Evolutionary conservation across 148 eudicot genomes (phyloP), one percentile per base, ranked within the genome.

Genomic region (Limonium bicolor): DNA sequence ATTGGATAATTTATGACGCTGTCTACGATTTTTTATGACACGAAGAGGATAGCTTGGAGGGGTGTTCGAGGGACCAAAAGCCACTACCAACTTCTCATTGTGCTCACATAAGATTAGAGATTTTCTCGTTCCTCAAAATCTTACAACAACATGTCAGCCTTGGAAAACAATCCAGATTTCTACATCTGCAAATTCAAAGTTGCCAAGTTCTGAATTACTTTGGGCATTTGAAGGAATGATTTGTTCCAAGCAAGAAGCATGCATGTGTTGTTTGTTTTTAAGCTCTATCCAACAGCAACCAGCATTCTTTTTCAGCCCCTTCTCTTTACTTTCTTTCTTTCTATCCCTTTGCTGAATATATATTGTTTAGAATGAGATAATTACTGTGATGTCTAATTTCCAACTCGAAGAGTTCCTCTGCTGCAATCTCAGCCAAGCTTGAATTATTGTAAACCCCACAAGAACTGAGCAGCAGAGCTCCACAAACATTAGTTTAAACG

Each of bases 101-200:
- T 80, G 90, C 35, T 84, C 84, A 63, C 90, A 76, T 58, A 79
- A 54, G 46, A 79, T 75, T 24, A 64, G 75, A 63, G 76, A 80
- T 60, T 80, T 80, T 80, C 90, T 51, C 76, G 84, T 55, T 76
- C 84, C 66, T 80, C 90, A 32, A 76, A 83, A 65, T 76, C 84
- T 57, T 76, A 84, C 43, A 80, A 59, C 52, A 80, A 83, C 60
- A 64, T 64, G 26, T 73, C 68, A 18, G 66, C 62, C 36, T 67
- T 52, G 4, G 66, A 72, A 44, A 37, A 34, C 24, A 65, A 57
- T 50, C 84, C 90, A 11, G 64, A 63, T 45, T 56, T 72, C 54
- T 69, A 58, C 78, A 73, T 76, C 67, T 76, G 78, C 49, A 33
- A 51, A 48, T 64, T 66, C 48, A 76, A 54, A 6, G 17, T 58